A percentile compares a stretch with the other conserved stretches of the same genome.
phyloP scores from a whole-genome alignment of 495 filamentous ascomycete genomes.

The Chaetomium cochliodes region DNA sequence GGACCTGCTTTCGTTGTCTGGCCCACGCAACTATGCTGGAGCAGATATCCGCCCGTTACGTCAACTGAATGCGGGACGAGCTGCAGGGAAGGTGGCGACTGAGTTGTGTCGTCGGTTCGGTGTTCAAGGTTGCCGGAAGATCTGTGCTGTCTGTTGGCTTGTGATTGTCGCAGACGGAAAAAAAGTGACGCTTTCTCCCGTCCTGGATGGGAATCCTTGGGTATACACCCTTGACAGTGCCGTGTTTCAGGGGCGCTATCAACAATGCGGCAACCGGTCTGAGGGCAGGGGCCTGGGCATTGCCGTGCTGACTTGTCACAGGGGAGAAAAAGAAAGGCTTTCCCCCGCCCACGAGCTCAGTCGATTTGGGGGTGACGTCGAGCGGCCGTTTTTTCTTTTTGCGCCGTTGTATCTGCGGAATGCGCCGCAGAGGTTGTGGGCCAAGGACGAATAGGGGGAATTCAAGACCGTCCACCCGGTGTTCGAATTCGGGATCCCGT shows the following conservation, averaged over 20 bases:
- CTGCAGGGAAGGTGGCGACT: slow-evolving; percentile 4
- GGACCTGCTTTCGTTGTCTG: neutral
- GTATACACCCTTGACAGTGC: slow-evolving; percentile 26
- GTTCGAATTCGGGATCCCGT: neutral
- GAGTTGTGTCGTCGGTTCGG: slow-evolving; percentile 18
- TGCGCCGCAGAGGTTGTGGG: neutral
- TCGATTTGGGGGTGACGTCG: neutral
- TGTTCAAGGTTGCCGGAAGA: slow-evolving; percentile 25
- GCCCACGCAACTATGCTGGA: neutral
- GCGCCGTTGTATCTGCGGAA: neutral
- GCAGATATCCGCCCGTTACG: slow-evolving; percentile 13
- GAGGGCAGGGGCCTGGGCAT: slow-evolving; percentile 30
- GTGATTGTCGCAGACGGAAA: slow-evolving; percentile 25
- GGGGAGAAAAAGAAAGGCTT: neutral
- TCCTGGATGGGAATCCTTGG: slow-evolving; percentile 26
- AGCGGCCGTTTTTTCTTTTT: slow-evolving; percentile 7
- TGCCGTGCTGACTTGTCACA: slow-evolving; percentile 17
- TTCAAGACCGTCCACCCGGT: neutral
- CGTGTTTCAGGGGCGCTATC: slow-evolving; percentile 41
- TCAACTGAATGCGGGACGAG: slow-evolving; percentile 19
- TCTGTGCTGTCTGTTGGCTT: slow-evolving; percentile 31
- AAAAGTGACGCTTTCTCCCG: slow-evolving; percentile 20
- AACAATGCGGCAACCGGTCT: slow-evolving; percentile 36
- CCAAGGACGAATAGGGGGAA: neutral
- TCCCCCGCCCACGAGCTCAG: neutral